A percentile compares a stretch with the other conserved stretches of the same genome.
Evolutionary conservation across 2,329 filamentous ascomycete species (phyloP).

Genomic region (Saccharata proteae): DNA sequence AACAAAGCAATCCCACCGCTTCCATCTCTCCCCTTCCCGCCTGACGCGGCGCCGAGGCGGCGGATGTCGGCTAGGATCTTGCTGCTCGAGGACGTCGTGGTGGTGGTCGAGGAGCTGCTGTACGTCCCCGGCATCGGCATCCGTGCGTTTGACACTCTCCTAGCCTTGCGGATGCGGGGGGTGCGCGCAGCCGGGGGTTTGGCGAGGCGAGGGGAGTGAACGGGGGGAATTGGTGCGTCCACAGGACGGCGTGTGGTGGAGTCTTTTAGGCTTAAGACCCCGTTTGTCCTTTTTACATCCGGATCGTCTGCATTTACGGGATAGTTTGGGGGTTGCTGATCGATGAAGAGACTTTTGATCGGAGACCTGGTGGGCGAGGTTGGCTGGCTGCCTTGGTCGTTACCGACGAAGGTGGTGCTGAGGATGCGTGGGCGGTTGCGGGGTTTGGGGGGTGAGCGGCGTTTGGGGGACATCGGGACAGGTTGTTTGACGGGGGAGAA

Average conservation of each 20-base stretch:
- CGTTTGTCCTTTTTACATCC: too few relatives aligned
- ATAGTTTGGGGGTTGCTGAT: too few relatives aligned
- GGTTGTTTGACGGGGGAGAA: conserved; percentile 8
- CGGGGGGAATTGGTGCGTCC: too few relatives aligned
- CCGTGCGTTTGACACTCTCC: neutral
- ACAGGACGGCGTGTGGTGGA: too few relatives aligned
- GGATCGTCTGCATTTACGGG: too few relatives aligned
- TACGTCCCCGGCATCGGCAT: conserved; percentile 5
- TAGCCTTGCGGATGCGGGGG: conserved; percentile 3
- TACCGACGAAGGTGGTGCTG: conserved; percentile 8
- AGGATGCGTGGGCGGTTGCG: conserved; percentile 6
- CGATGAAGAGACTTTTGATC: too few relatives aligned
- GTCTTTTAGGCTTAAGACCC: too few relatives aligned
- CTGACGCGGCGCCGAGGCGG: conserved; percentile 3
- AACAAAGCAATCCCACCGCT: conserved; percentile 5
- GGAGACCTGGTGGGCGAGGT: too few relatives aligned
- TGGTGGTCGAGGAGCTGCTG: conserved; percentile 1
- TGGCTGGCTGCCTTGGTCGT: too few relatives aligned
- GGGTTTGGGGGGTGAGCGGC: conserved; percentile 5
- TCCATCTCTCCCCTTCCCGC: too few relatives aligned
- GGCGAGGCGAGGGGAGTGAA: too few relatives aligned
- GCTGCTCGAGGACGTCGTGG: conserved; percentile 1
- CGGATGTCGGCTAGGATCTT: conserved; percentile 8
- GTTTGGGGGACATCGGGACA: conserved; percentile 3
- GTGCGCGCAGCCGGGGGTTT: conserved; percentile 6